Conservation (phyloP, 2,329 filamentous ascomycete genomes). For the Beauveria bassiana region DNA sequence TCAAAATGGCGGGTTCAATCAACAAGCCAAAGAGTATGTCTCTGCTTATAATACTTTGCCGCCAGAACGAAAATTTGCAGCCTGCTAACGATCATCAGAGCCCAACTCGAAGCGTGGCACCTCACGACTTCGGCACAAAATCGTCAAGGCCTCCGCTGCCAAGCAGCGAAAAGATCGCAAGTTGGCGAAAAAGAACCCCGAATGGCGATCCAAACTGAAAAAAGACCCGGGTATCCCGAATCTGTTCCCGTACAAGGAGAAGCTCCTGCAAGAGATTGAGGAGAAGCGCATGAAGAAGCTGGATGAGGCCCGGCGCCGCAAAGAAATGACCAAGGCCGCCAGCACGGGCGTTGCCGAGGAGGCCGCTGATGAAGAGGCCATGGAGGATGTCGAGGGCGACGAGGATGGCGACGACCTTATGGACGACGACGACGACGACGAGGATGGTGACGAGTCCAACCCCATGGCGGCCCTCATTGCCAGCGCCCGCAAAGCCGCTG, state of each 20-base stretch:
- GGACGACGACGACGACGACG: slow-evolving; percentile 42
- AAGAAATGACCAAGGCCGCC: slow-evolving; percentile 63
- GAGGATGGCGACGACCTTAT: slow-evolving; percentile 41
- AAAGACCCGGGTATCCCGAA: slow-evolving; percentile 98
- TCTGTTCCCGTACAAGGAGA: slow-evolving; percentile 95
- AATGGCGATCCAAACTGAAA: slow-evolving; percentile 93
- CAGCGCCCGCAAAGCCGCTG: slow-evolving; percentile 71
- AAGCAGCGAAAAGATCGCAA: slow-evolving; percentile 91
- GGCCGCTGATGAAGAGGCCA: slow-evolving; percentile 28
- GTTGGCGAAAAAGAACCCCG: slow-evolving; percentile 87
- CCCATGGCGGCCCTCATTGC: slow-evolving; percentile 89
- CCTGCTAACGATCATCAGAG: slow-evolving; percentile 44
- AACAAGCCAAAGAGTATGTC: slow-evolving; percentile 47
- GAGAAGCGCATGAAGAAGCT: slow-evolving; percentile 73
- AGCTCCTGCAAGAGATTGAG: slow-evolving; percentile 89
- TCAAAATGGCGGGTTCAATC: slow-evolving; percentile 44
- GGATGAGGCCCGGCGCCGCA: slow-evolving; percentile 65
- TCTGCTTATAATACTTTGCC: too few relatives aligned
- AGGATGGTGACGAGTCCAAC: slow-evolving; percentile 63
- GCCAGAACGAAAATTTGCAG: background rate
- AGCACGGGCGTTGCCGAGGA: slow-evolving; percentile 43
- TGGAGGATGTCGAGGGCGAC: slow-evolving; percentile 34
- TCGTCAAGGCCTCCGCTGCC: slow-evolving; percentile 81
- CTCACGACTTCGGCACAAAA: slow-evolving; percentile 87
- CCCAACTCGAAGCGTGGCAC: slow-evolving; percentile 90